phyloP scores from a whole-genome alignment of 495 filamentous ascomycete genomes.

The Trichoderma asperelloides region DNA sequence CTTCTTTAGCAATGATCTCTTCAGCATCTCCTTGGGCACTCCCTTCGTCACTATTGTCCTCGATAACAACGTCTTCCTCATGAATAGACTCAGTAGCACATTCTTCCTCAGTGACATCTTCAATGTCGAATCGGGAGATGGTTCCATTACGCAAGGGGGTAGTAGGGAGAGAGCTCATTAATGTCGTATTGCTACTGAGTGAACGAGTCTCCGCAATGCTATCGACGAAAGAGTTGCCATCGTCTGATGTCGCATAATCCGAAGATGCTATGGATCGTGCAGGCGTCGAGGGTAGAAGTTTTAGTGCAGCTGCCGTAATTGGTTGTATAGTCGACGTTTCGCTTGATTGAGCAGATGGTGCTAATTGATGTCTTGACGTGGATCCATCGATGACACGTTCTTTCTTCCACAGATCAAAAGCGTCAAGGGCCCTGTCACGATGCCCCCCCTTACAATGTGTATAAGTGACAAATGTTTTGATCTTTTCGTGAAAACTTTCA shows the following conservation, averaged over 20 bases:
- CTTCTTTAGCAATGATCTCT: background rate
- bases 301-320: background rate
- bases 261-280: background rate
- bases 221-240: background rate
- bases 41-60: background rate
- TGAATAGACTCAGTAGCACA: background rate
- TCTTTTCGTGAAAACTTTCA: background rate
- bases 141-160: background rate
- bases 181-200: background rate
- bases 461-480: background rate
- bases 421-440: background rate
- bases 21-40: background rate
- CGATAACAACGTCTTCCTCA: background rate
- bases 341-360: background rate
- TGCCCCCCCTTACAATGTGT: background rate
- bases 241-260: background rate
- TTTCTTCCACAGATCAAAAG: background rate
- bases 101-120: background rate
- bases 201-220: background rate
- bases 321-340: background rate
- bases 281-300: background rate
- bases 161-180: background rate
- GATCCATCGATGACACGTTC: background rate
- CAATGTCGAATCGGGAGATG: background rate
- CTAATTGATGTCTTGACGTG: background rate